Conservation (phyloP, 2,329 filamentous ascomycete species). For the Penicillium rolfsii region DNA sequence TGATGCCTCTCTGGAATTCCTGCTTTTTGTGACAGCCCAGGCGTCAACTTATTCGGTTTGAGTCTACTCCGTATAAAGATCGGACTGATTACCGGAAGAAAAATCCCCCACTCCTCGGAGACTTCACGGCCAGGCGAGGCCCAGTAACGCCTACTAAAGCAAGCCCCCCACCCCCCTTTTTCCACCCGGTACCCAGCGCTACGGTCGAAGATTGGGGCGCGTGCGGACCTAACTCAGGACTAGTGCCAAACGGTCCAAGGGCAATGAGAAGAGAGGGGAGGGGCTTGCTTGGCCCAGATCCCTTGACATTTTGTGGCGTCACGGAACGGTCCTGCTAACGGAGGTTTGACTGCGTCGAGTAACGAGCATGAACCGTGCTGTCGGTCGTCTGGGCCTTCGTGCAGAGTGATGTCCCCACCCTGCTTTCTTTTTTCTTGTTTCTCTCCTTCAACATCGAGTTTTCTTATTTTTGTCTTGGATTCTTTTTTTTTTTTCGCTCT, state of each 20-base stretch:
- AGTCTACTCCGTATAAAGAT: slow-evolving; percentile 28
- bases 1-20: background rate
- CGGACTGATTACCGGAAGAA: slow-evolving; percentile 35
- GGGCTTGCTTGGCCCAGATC: slow-evolving; percentile 12
- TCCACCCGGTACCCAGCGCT: background rate
- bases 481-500: background rate
- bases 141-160: background rate
- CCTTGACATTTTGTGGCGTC: slow-evolving; percentile 21
- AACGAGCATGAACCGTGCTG: slow-evolving; percentile 25
- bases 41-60: slow-evolving; percentile 38
- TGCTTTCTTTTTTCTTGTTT: background rate
- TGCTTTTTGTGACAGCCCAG: slow-evolving; percentile 15
- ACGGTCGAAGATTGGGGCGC: slow-evolving; percentile 17
- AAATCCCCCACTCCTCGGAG: slow-evolving; percentile 25
- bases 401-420: slow-evolving; percentile 1
- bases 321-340: slow-evolving; percentile 22
- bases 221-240: slow-evolving; percentile 11
- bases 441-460: background rate
- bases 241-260: background rate
- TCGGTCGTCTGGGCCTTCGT: background rate
- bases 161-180: slow-evolving; percentile 17
- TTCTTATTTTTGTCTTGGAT: background rate
- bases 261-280: background rate
- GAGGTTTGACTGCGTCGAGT: slow-evolving; percentile 27
- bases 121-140: slow-evolving; percentile 15